phyloP scores from a whole-genome alignment of 495 filamentous ascomycete species.

The Trichoderma gamsii region DNA sequence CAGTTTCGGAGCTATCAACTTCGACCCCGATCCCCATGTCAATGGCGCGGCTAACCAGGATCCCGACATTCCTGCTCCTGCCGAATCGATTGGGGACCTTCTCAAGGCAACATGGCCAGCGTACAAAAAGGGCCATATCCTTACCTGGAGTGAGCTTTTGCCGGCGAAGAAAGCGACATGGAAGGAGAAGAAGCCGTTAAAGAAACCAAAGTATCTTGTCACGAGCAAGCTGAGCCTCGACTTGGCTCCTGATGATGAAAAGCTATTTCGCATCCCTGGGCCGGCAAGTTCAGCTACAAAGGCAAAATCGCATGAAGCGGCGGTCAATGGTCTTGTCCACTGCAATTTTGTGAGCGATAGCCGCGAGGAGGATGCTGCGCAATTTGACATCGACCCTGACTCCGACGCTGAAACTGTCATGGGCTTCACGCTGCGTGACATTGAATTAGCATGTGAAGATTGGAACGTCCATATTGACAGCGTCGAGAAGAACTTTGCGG shows the following conservation, averaged over 20 bases:
- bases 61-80: conserved; percentile 48
- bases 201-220: conserved; percentile 71
- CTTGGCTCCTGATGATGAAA: conserved; percentile 71
- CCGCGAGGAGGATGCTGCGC: conserved; percentile 52
- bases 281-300: conserved; percentile 34
- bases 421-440: conserved; percentile 64
- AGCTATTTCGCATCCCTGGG: conserved; percentile 63
- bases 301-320: conserved; percentile 52
- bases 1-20: conserved; percentile 24
- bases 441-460: conserved; percentile 74
- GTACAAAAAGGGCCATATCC: conserved; percentile 59
- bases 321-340: conserved; percentile 50
- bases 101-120: conserved; percentile 63
- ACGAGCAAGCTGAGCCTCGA: conserved; percentile 86
- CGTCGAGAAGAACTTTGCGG: conserved; percentile 20
- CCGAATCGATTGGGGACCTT: conserved; percentile 60
- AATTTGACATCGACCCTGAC: conserved; percentile 45
- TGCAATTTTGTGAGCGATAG: conserved; percentile 47
- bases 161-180: conserved; percentile 67
- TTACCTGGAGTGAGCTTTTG: conserved; percentile 67
- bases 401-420: conserved; percentile 59
- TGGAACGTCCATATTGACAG: conserved; percentile 59
- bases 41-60: conserved; percentile 38
- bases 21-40: conserved; percentile 27
- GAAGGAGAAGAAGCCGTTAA: conserved; percentile 60